phyloP scores from a whole-genome alignment of 176 grass and related monocot genomes.

The Microstegium vimineum region DNA sequence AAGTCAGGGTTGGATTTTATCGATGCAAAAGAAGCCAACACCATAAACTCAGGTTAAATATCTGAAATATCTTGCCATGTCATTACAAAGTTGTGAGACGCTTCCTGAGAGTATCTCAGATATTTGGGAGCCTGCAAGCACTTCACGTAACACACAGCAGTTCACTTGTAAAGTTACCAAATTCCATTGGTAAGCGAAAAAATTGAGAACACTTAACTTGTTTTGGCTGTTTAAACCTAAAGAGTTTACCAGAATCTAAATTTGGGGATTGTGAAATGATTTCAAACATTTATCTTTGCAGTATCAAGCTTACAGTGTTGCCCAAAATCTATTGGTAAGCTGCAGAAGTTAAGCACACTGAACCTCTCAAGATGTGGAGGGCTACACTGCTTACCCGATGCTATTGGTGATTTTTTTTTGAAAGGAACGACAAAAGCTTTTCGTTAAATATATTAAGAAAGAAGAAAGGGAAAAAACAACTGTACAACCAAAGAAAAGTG shows the following conservation, averaged over 20 bases:
- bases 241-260: background rate
- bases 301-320: background rate
- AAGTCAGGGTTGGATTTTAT: background rate
- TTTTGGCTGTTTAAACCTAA: background rate
- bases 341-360: background rate
- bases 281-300: background rate
- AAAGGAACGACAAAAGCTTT: too few relatives aligned
- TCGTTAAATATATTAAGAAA: too few relatives aligned
- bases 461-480: too few relatives aligned
- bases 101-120: background rate
- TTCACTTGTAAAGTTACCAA: background rate
- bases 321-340: constrained; percentile 21
- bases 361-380: rapidly evolving
- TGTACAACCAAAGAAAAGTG: too few relatives aligned
- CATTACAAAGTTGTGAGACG: rapidly evolving
- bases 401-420: constrained; percentile 8
- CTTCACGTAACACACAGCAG: background rate
- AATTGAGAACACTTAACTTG: too few relatives aligned
- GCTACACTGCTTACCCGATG: background rate
- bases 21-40: background rate
- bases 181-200: background rate
- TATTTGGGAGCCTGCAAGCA: background rate
- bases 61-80: background rate
- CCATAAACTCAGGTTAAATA: background rate
- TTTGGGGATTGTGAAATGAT: background rate